phyloP scores from a whole-genome alignment of 2,329 filamentous ascomycete genomes.

The Trichocomaceae sp. region DNA sequence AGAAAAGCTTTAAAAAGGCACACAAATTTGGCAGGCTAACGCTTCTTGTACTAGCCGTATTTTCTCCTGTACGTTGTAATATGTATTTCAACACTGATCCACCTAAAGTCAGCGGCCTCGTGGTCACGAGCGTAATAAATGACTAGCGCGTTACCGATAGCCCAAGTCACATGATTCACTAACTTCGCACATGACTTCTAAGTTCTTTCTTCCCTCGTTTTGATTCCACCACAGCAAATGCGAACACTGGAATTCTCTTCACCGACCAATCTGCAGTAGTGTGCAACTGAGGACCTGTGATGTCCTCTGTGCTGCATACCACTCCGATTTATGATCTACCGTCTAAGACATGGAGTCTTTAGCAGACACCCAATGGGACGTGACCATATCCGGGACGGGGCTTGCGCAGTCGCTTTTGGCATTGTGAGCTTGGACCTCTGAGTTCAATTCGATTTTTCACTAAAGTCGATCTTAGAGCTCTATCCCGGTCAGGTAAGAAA shows the following conservation, averaged over 20 bases:
- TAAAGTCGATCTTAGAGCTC: conserved; percentile 59
- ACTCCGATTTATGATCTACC: not conserved
- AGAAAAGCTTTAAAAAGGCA: conserved; percentile 8
- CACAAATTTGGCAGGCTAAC: conserved; percentile 4
- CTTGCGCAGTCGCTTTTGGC: conserved; percentile 72
- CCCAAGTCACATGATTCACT: conserved; percentile 7
- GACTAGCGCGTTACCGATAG: not conserved
- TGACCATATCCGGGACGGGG: conserved; percentile 71
- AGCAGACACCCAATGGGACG: conserved; percentile 69
- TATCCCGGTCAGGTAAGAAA: conserved; percentile 87
- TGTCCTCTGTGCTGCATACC: not conserved
- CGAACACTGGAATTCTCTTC: not conserved
- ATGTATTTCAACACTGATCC: not conserved
- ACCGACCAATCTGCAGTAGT: not conserved
- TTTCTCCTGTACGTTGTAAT: not conserved
- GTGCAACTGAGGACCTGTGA: not conserved
- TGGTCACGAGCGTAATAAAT: not conserved
- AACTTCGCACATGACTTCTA: not conserved
- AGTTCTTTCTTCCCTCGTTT: not conserved
- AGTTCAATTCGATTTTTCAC: conserved; percentile 46
- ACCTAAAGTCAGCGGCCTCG: not conserved
- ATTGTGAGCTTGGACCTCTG: conserved; percentile 48
- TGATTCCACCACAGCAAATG: not conserved
- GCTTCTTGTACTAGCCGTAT: conserved; percentile 5
- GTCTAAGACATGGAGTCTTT: conserved; percentile 60